A percentile compares a stretch with the other conserved stretches of the same genome.
These are phyloP conservation scores for Naganishia onofrii DNA, from an alignment of 768 basidiomycete genomes.

Conservation along the genomic window DNA sequence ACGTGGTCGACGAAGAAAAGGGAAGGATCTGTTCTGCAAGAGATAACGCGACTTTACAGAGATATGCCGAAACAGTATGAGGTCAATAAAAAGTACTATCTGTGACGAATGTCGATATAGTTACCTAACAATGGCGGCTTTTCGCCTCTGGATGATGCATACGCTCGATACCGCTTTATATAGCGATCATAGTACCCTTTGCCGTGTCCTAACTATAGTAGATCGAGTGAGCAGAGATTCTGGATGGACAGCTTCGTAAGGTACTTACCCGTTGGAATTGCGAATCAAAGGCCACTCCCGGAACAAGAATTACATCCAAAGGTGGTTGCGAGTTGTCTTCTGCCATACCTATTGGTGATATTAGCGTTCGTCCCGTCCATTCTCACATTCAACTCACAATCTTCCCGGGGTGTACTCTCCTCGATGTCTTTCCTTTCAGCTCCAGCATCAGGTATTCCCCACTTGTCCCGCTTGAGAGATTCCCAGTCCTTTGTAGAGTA, in stretches of 20 bases:
- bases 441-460: slow-evolving; percentile 33
- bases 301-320: slow-evolving; percentile 29
- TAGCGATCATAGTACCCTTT: slow-evolving; percentile 34
- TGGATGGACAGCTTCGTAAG: neutral
- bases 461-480: slow-evolving; percentile 7
- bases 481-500: slow-evolving; percentile 24
- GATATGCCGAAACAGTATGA: neutral
- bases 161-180: slow-evolving; percentile 24
- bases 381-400: slow-evolving; percentile 12
- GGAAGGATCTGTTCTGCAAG: slow-evolving; percentile 12
- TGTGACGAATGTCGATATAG: neutral
- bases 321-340: slow-evolving; percentile 5
- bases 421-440: neutral
- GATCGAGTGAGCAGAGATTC: neutral
- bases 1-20: neutral
- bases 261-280: slow-evolving; percentile 27
- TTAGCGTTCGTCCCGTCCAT: neutral
- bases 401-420: neutral
- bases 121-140: slow-evolving; percentile 28
- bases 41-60: slow-evolving; percentile 1
- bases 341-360: neutral
- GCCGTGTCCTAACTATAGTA: slow-evolving; percentile 28
- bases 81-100: too few species aligned
- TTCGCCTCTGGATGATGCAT: slow-evolving; percentile 16
- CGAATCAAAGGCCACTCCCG: slow-evolving; percentile 28